These are phyloP conservation scores for Didymella sp. DNA, from an alignment of 2,329 filamentous ascomycete species.

Conservation along the genomic window DNA sequence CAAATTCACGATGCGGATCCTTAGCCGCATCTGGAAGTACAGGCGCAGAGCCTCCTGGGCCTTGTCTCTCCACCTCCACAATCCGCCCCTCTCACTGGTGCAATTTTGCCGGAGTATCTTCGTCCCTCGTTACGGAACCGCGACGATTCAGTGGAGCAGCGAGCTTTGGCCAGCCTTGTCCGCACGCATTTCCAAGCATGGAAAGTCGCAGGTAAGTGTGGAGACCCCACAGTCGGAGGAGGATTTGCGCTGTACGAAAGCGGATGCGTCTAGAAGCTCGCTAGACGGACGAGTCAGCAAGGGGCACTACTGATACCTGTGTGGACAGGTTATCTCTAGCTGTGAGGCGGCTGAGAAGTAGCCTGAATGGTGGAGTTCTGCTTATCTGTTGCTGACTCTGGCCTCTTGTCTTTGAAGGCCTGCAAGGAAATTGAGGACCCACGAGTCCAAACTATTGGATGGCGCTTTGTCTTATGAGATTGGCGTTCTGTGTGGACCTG, in stretches of 20 bases:
- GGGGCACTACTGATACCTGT: constrained; percentile 20
- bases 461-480: constrained; percentile 23
- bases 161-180: constrained; percentile 26
- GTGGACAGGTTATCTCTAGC: constrained; percentile 12
- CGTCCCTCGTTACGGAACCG: constrained; percentile 19
- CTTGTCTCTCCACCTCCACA: constrained; percentile 12
- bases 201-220: constrained; percentile 20
- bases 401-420: constrained; percentile 13
- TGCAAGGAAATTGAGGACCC: constrained; percentile 24
- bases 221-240: constrained; percentile 31
- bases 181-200: constrained; percentile 19
- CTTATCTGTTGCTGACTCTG: constrained; percentile 26
- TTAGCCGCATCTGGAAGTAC: constrained; percentile 18
- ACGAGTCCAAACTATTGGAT: constrained; percentile 19
- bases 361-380: constrained; percentile 26
- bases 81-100: constrained; percentile 19
- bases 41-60: constrained; percentile 6
- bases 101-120: constrained; percentile 23
- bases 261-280: constrained; percentile 33
- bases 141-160: constrained; percentile 15
- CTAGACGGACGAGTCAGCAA: constrained; percentile 30
- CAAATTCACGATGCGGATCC: constrained; percentile 23
- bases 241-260: constrained; percentile 21
- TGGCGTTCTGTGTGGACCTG: constrained; percentile 24
- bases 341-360: constrained; percentile 11